A percentile compares a stretch with the other conserved stretches of the same genome.
Conservation (phyloP, 768 basidiomycete species). For the Lactifluus subvellereus region DNA sequence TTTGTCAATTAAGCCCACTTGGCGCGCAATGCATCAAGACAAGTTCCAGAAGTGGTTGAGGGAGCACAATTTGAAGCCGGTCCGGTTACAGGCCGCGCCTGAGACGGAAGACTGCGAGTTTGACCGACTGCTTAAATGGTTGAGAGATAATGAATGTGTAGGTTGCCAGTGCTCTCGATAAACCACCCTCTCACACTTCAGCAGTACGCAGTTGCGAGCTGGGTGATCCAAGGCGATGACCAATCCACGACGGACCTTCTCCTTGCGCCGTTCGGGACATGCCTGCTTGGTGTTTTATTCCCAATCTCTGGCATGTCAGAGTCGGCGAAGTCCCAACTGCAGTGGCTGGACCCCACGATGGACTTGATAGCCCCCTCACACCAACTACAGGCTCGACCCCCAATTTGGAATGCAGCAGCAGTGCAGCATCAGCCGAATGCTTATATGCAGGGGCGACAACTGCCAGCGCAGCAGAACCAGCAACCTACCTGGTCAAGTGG, state of each 20-base stretch:
- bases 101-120: background rate
- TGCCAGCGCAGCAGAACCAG: background rate
- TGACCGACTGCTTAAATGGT: background rate
- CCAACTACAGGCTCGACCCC: too few species aligned
- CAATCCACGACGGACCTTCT: background rate
- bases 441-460: background rate
- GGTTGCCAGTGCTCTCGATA: background rate
- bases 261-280: background rate
- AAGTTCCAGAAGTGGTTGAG: constrained; percentile 4
- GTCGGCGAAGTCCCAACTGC: background rate
- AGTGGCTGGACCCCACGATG: background rate
- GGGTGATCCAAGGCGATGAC: background rate
- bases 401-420: too few species aligned
- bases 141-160: background rate
- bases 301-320: background rate
- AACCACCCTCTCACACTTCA: background rate
- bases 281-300: background rate
- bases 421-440: background rate
- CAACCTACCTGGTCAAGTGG: background rate
- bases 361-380: too few species aligned
- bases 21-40: too few species aligned
- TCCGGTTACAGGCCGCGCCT: background rate
- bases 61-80: background rate
- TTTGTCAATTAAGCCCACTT: background rate
- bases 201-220: background rate